Evolutionary conservation across 2,329 filamentous ascomycete species (phyloP).

Genomic region (Verticillium longisporum): DNA sequence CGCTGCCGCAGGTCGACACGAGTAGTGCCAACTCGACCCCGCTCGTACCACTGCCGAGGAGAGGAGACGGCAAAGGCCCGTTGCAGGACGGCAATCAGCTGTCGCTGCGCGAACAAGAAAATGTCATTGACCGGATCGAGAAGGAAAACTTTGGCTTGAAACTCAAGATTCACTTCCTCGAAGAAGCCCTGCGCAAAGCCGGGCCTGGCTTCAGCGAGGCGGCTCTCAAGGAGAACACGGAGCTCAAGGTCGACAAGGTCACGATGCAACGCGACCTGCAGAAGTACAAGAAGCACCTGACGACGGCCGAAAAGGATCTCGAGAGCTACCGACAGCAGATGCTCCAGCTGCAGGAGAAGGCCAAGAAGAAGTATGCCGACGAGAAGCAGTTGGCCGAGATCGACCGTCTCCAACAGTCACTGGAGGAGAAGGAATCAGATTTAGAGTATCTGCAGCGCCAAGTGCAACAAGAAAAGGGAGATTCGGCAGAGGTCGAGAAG

Average conservation of each 20-base stretch:
- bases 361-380: constrained; percentile 68
- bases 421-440: constrained; percentile 54
- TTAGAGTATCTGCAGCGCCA: constrained; percentile 54
- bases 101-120: constrained; percentile 89
- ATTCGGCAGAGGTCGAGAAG: constrained; percentile 54
- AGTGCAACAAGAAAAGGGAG: constrained; percentile 49
- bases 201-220: constrained; percentile 86
- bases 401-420: constrained; percentile 46
- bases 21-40: constrained; percentile 84
- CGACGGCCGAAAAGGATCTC: constrained; percentile 76
- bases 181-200: constrained; percentile 80
- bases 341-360: constrained; percentile 72
- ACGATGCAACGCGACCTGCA: constrained; percentile 84
- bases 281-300: constrained; percentile 78
- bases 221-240: constrained; percentile 89
- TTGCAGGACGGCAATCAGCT: constrained; percentile 84
- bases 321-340: constrained; percentile 79
- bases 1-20: constrained; percentile 66
- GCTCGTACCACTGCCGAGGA: constrained; percentile 60
- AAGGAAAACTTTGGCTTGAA: constrained; percentile 98
- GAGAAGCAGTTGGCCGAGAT: constrained; percentile 59
- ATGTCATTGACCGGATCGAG: constrained; percentile 89
- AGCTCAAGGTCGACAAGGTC: constrained; percentile 87
- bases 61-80: constrained; percentile 56
- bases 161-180: constrained; percentile 92